A percentile compares a stretch with the other conserved stretches of the same genome.
phyloP scores from a whole-genome alignment of 768 basidiomycete species.

The Amanita phalloides region DNA sequence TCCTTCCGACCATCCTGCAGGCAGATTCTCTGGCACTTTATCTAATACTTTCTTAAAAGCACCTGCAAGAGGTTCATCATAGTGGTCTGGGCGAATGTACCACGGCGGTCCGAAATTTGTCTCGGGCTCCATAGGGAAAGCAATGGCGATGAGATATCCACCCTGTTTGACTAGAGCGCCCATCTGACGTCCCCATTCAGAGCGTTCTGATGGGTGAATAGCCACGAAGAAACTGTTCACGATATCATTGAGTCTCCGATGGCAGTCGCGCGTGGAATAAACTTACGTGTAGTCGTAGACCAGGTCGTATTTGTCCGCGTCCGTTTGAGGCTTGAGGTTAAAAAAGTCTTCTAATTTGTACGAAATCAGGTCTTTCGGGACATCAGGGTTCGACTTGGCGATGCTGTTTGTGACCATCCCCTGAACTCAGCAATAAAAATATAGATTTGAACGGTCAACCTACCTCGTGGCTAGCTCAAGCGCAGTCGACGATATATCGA shows the following conservation, averaged over 20 bases:
- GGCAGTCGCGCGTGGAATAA: too few species aligned
- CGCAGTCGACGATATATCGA: constrained; percentile 50
- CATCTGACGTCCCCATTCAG: constrained; percentile 51
- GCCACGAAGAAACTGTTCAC: constrained; percentile 55
- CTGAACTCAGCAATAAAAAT: constrained; percentile 1
- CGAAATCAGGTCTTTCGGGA: constrained; percentile 19
- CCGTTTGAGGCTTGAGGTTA: constrained; percentile 20
- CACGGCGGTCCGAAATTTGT: constrained; percentile 35
- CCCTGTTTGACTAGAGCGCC: constrained; percentile 44
- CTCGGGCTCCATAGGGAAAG: constrained; percentile 42
- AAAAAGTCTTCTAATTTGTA: constrained; percentile 49
- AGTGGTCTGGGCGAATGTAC: constrained; percentile 47
- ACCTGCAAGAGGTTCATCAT: constrained; percentile 34
- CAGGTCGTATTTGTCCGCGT: constrained; percentile 36
- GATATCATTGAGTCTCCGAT: neutral
- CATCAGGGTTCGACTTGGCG: constrained; percentile 8
- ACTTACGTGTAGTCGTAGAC: constrained; percentile 58
- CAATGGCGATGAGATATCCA: constrained; percentile 49
- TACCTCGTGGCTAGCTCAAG: constrained; percentile 34
- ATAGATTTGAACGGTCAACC: constrained; percentile 5
- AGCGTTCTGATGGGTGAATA: constrained; percentile 42
- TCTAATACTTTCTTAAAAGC: neutral
- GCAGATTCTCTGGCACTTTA: constrained; percentile 1
- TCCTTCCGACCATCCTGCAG: constrained; percentile 33
- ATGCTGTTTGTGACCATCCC: neutral